Base-by-base conservation (phyloP, 164 flowering plant species). In the Vitis rotundifolia region DNA sequence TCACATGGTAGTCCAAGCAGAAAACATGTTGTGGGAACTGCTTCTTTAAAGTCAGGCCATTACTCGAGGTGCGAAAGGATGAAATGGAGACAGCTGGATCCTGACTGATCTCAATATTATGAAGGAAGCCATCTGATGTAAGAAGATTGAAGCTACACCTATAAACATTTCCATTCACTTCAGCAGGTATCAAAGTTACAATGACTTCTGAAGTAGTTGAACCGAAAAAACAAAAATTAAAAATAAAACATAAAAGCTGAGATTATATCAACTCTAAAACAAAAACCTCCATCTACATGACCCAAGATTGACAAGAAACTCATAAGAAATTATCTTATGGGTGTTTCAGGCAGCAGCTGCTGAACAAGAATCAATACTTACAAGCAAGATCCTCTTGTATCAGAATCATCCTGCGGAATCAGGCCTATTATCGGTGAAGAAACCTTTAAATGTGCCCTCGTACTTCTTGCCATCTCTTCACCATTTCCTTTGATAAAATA, bases 71-170 rank as follows among this genome's bases (percentile, higher is more conserved):
- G 50, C 65, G 69, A n/a, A 66, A 56, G 11, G 83, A 71, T 28
- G 85, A 75, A 73, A 83, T 49, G 53, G 83, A 79, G 50, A 86
- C 82, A 71, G 72, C 70, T 65, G 85, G 86, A 66, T 86, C 89
- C 72, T 79, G 86, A 69, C 88, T 71, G 59, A 89, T 80, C 82
- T 93, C 97, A 70, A 91, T 70, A 58, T 72, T 77, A 73, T 86
- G 88, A 79, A 93, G 76, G n/a, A 69, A 73, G 28, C 99, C 98
- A 84, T 93, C 98, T 73, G 95, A 83, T 56, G 88, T 81, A 69
- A 90, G 79, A 64, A 90, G 61, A 72, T 61, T 79, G 79, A 93
- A 91, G 82, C 77, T 74, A 77, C 90, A 91, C 89, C 98, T 89
- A 85, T 59, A 76, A 67, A 75, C 63, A 73, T 68, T 48, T 62